These are phyloP conservation scores for Boletus rex-veris DNA, from an alignment of 768 basidiomycete species.

Conservation along the genomic window DNA sequence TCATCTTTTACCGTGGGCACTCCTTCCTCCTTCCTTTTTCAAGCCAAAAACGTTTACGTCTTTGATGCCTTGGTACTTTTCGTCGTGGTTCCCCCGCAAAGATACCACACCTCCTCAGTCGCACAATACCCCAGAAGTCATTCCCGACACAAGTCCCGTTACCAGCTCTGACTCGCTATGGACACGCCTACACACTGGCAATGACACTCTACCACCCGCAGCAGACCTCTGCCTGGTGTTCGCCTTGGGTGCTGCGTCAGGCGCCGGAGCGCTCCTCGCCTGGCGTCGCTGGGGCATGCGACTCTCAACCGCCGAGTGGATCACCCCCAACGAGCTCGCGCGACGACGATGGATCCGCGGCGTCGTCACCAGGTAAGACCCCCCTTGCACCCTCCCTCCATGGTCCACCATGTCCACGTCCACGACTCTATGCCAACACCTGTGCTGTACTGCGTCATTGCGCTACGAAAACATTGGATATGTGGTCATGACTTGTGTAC, in stretches of 20 bases:
- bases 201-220: background rate
- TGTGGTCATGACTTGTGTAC: background rate
- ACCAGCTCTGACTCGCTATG: background rate
- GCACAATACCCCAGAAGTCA: no score
- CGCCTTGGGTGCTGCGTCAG: conserved; percentile 14
- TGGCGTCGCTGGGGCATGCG: conserved; percentile 56
- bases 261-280: conserved; percentile 19
- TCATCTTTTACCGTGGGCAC: no score
- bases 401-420: no score
- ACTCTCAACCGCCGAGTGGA: conserved; percentile 62
- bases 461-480: no score
- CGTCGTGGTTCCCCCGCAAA: conserved; percentile 10
- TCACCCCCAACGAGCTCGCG: conserved; percentile 59
- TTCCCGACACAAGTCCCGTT: no score
- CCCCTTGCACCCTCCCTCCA: no score
- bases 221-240: conserved; percentile 6
- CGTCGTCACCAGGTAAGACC: conserved; percentile 69
- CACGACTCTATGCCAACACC: no score
- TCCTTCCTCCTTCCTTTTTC: no score
- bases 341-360: conserved; percentile 72
- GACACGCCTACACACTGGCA: conserved; percentile 1
- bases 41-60: background rate
- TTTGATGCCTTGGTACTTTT: conserved; percentile 1
- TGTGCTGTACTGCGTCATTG: no score
- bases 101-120: background rate